These are phyloP conservation scores for Phytophthora gonapodyides DNA, from an alignment of 352 stramenopile genomes.

Conservation along the genomic window DNA sequence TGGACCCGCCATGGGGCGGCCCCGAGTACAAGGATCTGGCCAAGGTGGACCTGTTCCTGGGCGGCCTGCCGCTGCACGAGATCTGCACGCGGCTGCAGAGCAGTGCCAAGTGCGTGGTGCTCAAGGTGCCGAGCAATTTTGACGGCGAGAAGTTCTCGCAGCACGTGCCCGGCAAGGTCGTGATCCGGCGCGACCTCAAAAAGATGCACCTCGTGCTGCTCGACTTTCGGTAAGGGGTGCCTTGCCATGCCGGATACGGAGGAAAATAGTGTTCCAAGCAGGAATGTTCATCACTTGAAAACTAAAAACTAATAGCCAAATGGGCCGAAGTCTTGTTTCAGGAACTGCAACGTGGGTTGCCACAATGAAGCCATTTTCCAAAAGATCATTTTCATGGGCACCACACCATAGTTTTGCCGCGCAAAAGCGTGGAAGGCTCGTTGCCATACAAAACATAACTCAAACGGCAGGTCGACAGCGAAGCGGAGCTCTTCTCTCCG, in stretches of 20 bases:
- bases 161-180: conserved; percentile 58
- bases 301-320: not conserved
- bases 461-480: conserved; percentile 27
- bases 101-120: conserved; percentile 58
- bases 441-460: conserved; percentile 31
- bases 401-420: conserved; percentile 22
- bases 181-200: conserved; percentile 67
- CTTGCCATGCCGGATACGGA: too few relatives aligned
- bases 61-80: conserved; percentile 59
- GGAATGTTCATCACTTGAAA: conserved; percentile 2
- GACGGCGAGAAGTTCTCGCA: conserved; percentile 73
- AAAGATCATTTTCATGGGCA: conserved; percentile 16
- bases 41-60: conserved; percentile 75
- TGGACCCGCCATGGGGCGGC: conserved; percentile 84
- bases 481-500: conserved; percentile 1
- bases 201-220: conserved; percentile 83
- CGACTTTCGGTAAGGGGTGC: conserved; percentile 46
- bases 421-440: conserved; percentile 5
- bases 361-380: not conserved
- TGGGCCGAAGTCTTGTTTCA: not conserved
- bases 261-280: not conserved
- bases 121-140: conserved; percentile 87
- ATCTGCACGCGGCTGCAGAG: conserved; percentile 60
- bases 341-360: not conserved
- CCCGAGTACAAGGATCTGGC: conserved; percentile 80